Conservation (phyloP, 2,329 filamentous ascomycete genomes). For the Neocatenulostroma microsporum region DNA sequence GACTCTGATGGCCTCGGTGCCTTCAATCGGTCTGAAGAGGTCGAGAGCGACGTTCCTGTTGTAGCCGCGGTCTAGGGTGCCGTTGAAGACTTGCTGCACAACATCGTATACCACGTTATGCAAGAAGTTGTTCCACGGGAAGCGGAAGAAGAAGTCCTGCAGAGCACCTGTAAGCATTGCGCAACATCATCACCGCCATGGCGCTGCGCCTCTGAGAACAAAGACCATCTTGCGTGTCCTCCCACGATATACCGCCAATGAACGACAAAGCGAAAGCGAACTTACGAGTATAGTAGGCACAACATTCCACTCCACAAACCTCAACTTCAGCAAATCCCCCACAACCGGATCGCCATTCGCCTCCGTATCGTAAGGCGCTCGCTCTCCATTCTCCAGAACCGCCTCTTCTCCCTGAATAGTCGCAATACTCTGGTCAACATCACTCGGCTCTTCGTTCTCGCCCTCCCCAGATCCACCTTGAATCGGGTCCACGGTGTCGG, state of each 20-base stretch:
- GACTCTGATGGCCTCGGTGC: conserved; percentile 14
- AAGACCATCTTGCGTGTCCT: too few relatives aligned
- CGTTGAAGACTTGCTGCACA: conserved; percentile 98
- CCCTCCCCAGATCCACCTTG: conserved; percentile 5
- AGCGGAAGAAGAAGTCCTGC: conserved; percentile 94
- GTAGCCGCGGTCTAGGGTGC: conserved; percentile 91
- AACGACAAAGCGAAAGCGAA: conserved; percentile 17
- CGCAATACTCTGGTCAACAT: conserved; percentile 25
- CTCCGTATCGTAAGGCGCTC: conserved; percentile 48
- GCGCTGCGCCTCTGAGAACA: too few relatives aligned
- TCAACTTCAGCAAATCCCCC: conserved; percentile 88
- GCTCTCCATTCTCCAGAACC: conserved; percentile 16
- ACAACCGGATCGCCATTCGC: conserved; percentile 67
- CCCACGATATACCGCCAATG: too few relatives aligned
- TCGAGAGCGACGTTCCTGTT: conserved; percentile 86
- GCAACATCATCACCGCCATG: too few relatives aligned
- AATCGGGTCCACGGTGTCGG: conserved; percentile 9
- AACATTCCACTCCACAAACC: conserved; percentile 89
- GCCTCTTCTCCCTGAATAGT: conserved; percentile 24
- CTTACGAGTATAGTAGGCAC: conserved; percentile 91
- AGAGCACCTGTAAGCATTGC: conserved; percentile 5
- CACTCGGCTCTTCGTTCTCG: conserved; percentile 6
- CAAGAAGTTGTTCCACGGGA: conserved; percentile 98
- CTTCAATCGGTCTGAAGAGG: conserved; percentile 51
- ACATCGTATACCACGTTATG: conserved; percentile 99